Evolutionary conservation across 768 basidiomycete species (phyloP), one percentile per base, ranked within the genome.

Genomic region (Neoboletus magnificus): DNA sequence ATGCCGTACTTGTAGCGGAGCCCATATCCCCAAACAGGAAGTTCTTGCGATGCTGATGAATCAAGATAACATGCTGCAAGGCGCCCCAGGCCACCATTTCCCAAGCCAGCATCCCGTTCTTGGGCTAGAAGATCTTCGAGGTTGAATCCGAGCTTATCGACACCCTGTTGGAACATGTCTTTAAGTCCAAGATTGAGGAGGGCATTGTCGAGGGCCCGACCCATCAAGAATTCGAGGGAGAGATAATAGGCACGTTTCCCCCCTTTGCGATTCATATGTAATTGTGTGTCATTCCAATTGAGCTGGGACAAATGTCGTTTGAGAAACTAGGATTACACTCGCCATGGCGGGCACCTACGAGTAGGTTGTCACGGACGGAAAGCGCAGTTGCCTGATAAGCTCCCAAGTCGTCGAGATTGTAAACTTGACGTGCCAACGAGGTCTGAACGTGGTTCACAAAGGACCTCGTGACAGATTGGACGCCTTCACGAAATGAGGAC

Each of bases 61-160:
- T 98, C 95, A 50, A 97, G 84, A 69, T 98, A 99, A 75, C 97
- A 99, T 1, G 97, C 96, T 1, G 97, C 97, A 43, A 99, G 83
- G 30, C 96, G 90, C 0, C 97, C 96, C 10, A 98, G 81, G 54
- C 96, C 96, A 60, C 95, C 95, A 69, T 98, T 97, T 6, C 96
- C 97, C 12, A 98, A 81, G 9, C 84, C 96, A 1, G 96, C 94
- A 66, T 99, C 97, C 47, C 95, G 86, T 70, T 98, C 96, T 65
- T 87, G 78, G 44, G 87, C 89, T 49, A 97, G 76, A 43, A 95
- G 74, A 64, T 95, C 93, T 70, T 94, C 93, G 58, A 95, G 81
- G 67, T 77, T 84, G 76, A 98, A 99, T 2, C 97, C 96, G 58
- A 99, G 89, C 56, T 83, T 77, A 25, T 83, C 66, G 50, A 91